Evolutionary conservation across 164 flowering plant genomes (phyloP).

Genomic region (Macadamia tetraphylla): DNA sequence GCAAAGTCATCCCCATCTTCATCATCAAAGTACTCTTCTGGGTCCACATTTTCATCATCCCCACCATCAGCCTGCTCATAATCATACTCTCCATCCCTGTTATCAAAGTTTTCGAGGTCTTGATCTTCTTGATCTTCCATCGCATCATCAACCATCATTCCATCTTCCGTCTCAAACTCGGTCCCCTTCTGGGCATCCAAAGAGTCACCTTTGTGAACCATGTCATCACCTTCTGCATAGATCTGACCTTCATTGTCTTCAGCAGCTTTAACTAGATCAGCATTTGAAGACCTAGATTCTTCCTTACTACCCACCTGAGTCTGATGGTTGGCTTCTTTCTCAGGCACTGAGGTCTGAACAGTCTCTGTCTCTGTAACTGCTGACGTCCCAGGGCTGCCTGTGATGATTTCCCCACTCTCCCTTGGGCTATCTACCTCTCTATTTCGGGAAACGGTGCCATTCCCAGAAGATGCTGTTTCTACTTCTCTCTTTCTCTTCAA

Average conservation of each 20-base stretch:
- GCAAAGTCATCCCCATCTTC: conserved; percentile 84
- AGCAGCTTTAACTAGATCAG: conserved; percentile 3
- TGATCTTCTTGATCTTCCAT: conserved; percentile 22
- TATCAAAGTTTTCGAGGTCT: conserved; percentile 47
- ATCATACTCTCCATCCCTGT: conserved; percentile 47
- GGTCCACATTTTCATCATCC: conserved; percentile 55
- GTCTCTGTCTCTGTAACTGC: conserved; percentile 10
- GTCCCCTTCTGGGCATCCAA: conserved; percentile 18
- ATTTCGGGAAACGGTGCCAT: conserved; percentile 13
- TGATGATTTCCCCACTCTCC: conserved; percentile 12
- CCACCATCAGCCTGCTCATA: conserved; percentile 53
- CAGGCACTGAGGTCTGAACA: neutral
- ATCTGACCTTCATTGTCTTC: conserved; percentile 12
- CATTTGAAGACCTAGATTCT: conserved; percentile 16
- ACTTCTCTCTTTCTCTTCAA: conserved; percentile 68
- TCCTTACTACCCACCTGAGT: conserved; percentile 11
- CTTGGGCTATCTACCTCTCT: conserved; percentile 21
- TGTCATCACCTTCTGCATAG: conserved; percentile 15
- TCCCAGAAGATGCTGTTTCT: conserved; percentile 22
- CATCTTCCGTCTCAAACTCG: conserved; percentile 40
- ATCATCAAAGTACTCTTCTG: conserved; percentile 51
- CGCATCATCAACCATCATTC: conserved; percentile 21
- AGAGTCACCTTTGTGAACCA: conserved; percentile 14
- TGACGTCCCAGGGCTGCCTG: conserved; percentile 2
- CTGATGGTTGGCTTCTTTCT: conserved; percentile 15